phyloP scores from a whole-genome alignment of 108 stramenopile genomes.

The Pelagomonas calceolata region DNA sequence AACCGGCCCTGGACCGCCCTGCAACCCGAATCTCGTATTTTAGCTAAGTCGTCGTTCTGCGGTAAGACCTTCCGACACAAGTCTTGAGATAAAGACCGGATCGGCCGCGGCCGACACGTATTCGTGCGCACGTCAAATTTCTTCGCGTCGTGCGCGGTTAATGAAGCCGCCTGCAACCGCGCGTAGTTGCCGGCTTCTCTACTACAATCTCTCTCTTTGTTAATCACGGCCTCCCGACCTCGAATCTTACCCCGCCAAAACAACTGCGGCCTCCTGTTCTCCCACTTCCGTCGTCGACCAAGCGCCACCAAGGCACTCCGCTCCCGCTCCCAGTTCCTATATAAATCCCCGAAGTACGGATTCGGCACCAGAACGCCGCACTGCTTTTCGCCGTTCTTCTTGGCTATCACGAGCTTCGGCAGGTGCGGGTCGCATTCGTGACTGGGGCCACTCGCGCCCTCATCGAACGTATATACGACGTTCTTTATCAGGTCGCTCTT shows the following conservation, averaged over 20 bases:
- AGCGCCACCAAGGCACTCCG: not conserved
- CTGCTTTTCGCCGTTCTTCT: not conserved
- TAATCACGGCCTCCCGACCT: not conserved
- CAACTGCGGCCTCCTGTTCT: not conserved
- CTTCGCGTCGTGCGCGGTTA: not conserved
- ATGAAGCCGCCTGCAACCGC: not conserved
- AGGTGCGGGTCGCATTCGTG: not conserved
- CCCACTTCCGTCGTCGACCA: too few relatives aligned
- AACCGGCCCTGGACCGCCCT: too few relatives aligned
- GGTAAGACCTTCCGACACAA: not conserved
- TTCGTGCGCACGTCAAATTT: not conserved
- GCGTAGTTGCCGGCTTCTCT: not conserved
- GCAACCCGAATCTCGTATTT: too few relatives aligned
- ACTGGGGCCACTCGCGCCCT: not conserved
- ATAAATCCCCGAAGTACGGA: not conserved
- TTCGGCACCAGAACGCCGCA: not conserved
- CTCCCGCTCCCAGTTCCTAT: too few relatives aligned
- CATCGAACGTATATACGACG: not conserved
- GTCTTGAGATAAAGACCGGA: not conserved
- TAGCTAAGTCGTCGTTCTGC: not conserved
- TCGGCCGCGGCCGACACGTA: not conserved
- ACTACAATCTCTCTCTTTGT: not conserved
- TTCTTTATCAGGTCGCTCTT: not conserved
- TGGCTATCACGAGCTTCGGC: not conserved
- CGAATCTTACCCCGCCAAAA: not conserved